Conservation (phyloP, 257 asterid species). For the Haberlea rhodopensis region DNA sequence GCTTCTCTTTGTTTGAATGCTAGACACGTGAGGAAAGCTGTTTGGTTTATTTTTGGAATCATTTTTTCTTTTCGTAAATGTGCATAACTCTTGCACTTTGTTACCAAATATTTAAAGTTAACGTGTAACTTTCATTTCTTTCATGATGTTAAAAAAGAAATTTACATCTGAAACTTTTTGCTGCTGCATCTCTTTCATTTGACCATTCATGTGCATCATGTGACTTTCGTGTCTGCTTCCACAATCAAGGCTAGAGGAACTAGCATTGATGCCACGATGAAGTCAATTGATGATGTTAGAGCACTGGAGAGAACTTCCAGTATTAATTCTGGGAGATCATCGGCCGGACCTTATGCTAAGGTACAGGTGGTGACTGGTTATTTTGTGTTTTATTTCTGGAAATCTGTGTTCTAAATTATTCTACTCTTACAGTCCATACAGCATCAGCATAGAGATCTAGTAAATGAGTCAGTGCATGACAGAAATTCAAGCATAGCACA, state of each 20-base stretch:
- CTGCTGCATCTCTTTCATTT: conserved; percentile 3
- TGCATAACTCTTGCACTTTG: not conserved
- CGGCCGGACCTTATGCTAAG: conserved; percentile 59
- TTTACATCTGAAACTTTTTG: not conserved
- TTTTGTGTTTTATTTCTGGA: conserved; percentile 21
- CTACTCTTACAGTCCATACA: conserved; percentile 48
- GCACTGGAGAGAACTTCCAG: conserved; percentile 50
- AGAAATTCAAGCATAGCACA: conserved; percentile 37
- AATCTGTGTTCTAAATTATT: conserved; percentile 11
- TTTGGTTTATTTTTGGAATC: not conserved
- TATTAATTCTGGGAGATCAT: conserved; percentile 53
- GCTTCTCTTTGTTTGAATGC: not conserved
- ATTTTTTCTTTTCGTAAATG: not conserved
- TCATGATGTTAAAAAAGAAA: not conserved
- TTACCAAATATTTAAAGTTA: not conserved
- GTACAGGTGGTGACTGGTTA: conserved; percentile 23
- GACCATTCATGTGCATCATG: conserved; percentile 16
- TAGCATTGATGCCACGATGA: conserved; percentile 34
- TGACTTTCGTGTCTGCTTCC: conserved; percentile 21
- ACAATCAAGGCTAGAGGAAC: conserved; percentile 51
- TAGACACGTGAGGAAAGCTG: not conserved
- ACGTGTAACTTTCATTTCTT: not conserved
- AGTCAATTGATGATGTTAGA: conserved; percentile 47
- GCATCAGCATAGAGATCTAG: conserved; percentile 45
- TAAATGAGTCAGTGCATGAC: conserved; percentile 43